These are phyloP conservation scores for Triticum timopheevii DNA, from an alignment of 176 grass and related monocot genomes.

Conservation along the genomic window DNA sequence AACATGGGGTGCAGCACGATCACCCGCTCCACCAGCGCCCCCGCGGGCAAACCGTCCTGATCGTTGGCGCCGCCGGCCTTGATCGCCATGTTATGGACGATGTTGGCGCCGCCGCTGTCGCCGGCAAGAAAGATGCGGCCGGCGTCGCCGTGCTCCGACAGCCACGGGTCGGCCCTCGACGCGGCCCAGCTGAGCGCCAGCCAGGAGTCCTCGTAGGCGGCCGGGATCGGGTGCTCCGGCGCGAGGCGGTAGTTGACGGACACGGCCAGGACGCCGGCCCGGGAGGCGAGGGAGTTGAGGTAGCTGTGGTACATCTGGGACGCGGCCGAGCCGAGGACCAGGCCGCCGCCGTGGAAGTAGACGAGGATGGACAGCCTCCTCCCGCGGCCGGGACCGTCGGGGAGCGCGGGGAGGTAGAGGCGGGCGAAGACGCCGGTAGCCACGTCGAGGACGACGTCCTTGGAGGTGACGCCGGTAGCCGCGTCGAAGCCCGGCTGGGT, in stretches of 20 bases:
- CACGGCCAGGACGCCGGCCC: slow-evolving; percentile 27
- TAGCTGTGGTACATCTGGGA: neutral
- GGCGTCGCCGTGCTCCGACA: neutral
- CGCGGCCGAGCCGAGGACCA: neutral
- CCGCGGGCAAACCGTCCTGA: neutral
- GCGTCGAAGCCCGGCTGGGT: neutral
- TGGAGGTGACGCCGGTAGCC: neutral
- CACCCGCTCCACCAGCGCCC: slow-evolving; percentile 6
- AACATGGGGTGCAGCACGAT: slow-evolving; percentile 65
- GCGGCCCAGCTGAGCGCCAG: slow-evolving; percentile 17
- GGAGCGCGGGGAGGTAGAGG: neutral
- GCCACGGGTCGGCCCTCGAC: neutral
- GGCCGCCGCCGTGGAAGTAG: neutral
- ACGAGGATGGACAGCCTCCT: neutral
- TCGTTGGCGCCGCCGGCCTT: neutral
- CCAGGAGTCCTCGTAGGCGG: slow-evolving; percentile 45
- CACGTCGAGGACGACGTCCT: neutral
- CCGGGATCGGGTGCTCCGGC: slow-evolving; percentile 54
- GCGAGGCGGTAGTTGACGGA: slow-evolving; percentile 61
- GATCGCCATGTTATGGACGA: neutral
- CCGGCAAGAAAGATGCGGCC: neutral
- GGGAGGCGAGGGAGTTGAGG: neutral
- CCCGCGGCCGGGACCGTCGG: neutral
- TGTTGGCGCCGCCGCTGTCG: neutral
- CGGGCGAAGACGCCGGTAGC: neutral